phyloP scores from a whole-genome alignment of 73 alveolate genomes.

The Stentor coeruleus region DNA sequence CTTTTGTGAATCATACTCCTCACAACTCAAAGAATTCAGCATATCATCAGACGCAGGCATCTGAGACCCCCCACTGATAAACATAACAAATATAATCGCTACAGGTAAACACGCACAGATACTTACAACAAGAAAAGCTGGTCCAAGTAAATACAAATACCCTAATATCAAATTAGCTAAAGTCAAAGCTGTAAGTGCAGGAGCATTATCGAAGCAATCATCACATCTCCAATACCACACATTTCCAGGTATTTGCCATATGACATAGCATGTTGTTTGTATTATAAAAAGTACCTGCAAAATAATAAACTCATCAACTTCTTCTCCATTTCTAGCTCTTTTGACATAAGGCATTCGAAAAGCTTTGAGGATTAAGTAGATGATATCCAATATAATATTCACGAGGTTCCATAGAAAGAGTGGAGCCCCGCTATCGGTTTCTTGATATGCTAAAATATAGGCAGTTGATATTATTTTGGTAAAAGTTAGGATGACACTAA shows the following conservation, averaged over 20 bases:
- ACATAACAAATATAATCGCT: slow-evolving; percentile 4
- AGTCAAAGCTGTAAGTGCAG: background rate
- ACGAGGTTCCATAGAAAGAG: background rate
- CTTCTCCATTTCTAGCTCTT: background rate
- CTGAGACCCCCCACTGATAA: background rate
- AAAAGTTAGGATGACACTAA: background rate
- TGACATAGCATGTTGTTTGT: background rate
- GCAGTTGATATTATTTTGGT: background rate
- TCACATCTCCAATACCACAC: slow-evolving; percentile 5
- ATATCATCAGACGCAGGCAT: slow-evolving; percentile 7
- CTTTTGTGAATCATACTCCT: background rate
- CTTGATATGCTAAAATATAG: background rate
- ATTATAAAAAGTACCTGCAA: background rate
- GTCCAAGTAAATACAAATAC: background rate
- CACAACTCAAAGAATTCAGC: background rate
- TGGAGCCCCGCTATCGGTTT: background rate
- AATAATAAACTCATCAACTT: background rate
- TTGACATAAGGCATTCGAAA: background rate
- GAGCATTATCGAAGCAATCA: background rate
- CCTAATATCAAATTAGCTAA: background rate
- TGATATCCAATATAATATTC: background rate
- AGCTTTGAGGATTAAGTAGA: background rate
- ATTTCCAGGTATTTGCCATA: background rate
- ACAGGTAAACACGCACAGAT: background rate
- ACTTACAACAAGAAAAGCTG: background rate